These are phyloP conservation scores for Paraphoma sp. DNA, from an alignment of 2,329 filamentous ascomycete genomes.

Conservation along the genomic window DNA sequence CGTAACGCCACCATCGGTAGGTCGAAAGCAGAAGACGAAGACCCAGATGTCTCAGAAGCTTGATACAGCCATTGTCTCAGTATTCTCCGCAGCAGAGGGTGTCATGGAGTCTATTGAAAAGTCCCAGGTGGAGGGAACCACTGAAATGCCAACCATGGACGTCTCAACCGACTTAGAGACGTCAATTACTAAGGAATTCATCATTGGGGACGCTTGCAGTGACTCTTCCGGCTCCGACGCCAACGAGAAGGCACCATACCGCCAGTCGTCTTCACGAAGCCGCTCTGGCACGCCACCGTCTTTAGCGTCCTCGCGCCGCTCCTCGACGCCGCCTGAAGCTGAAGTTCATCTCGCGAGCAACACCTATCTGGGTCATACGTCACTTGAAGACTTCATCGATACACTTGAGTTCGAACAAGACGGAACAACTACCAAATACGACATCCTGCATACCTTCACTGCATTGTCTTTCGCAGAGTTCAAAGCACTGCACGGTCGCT, in stretches of 20 bases:
- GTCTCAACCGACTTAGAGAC: no score
- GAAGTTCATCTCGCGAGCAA: background rate
- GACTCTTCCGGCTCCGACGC: no score
- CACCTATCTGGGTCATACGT: conserved; percentile 4
- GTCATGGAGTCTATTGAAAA: no score
- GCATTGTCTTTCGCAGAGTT: background rate
- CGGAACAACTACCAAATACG: conserved; percentile 3
- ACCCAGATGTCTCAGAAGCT: background rate
- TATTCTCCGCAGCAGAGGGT: no score
- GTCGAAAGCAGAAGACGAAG: background rate
- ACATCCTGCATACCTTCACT: conserved; percentile 4
- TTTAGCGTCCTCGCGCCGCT: no score
- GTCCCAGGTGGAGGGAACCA: no score
- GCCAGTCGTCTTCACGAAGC: background rate
- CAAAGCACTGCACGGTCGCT: background rate
- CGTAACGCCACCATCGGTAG: background rate
- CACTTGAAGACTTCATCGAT: conserved; percentile 1
- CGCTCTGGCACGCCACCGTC: background rate
- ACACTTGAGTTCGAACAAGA: conserved; percentile 1
- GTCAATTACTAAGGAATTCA: no score
- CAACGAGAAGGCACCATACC: no score
- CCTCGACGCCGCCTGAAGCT: background rate
- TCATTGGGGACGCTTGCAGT: no score
- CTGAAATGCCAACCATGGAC: no score
- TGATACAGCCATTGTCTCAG: background rate